phyloP scores from a whole-genome alignment of 2,329 filamentous ascomycete genomes.

The Aquanectria penicillioides region DNA sequence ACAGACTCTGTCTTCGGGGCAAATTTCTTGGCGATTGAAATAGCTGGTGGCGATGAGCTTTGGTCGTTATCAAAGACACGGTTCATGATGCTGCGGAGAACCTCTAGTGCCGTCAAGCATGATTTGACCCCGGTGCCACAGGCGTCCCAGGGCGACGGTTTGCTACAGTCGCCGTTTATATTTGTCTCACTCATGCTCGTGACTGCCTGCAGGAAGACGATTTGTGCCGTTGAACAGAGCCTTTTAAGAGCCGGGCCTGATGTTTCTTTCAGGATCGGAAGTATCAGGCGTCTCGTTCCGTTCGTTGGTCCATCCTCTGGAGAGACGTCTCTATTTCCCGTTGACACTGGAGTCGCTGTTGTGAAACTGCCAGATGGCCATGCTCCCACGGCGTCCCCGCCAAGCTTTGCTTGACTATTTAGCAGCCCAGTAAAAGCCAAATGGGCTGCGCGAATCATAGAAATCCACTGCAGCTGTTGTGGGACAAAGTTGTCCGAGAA shows the following conservation, averaged over 20 bases:
- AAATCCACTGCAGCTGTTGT: conserved; percentile 32
- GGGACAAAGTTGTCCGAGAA: not conserved
- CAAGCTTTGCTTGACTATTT: not conserved
- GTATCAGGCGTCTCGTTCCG: conserved; percentile 13
- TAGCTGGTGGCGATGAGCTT: not conserved
- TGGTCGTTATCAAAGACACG: conserved; percentile 8
- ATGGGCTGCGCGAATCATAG: conserved; percentile 31
- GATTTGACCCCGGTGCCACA: conserved; percentile 6
- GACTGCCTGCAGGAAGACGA: not conserved
- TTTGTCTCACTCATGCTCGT: too few relatives aligned
- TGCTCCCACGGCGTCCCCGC: not conserved
- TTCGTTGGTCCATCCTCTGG: conserved; percentile 21
- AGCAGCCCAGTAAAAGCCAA: conserved; percentile 29
- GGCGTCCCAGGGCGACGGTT: not conserved
- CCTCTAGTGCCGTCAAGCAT: conserved; percentile 23
- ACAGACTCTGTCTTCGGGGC: not conserved
- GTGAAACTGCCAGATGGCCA: too few relatives aligned
- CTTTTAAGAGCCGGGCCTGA: conserved; percentile 20
- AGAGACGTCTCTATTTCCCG: not conserved
- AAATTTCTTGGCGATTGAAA: not conserved
- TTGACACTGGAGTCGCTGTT: not conserved
- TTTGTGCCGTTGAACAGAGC: conserved; percentile 2
- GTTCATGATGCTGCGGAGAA: conserved; percentile 20
- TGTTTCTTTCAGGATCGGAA: conserved; percentile 29
- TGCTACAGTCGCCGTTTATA: not conserved